Evolutionary conservation across 2,329 filamentous ascomycete genomes (phyloP).

Genomic region (Neofusicoccum kwambonambiense): DNA sequence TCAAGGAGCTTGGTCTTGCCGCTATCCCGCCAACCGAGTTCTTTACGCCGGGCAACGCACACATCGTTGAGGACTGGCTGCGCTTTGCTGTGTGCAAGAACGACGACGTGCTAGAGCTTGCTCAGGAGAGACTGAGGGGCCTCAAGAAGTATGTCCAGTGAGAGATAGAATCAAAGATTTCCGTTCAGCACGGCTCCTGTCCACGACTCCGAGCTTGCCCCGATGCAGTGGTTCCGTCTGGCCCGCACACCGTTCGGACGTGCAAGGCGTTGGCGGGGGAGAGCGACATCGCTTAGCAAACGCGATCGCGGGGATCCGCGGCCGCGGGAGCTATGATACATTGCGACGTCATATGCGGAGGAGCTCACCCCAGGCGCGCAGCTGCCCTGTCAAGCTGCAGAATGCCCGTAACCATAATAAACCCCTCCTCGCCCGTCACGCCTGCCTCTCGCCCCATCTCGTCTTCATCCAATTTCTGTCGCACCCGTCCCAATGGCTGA

Average conservation of each 20-base stretch:
- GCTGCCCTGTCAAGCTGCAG: constrained; percentile 5
- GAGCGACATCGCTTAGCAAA: not conserved
- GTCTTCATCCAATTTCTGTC: not conserved
- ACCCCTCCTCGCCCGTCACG: constrained; percentile 2
- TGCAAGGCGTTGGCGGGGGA: no score
- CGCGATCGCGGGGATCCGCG: not conserved
- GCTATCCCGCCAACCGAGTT: constrained; percentile 97
- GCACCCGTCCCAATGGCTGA: constrained; percentile 16
- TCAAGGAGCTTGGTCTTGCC: constrained; percentile 92
- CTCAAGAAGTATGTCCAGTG: constrained; percentile 30
- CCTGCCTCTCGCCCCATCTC: not conserved
- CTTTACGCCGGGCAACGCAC: constrained; percentile 80
- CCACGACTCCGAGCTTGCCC: not conserved
- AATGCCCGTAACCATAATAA: not conserved
- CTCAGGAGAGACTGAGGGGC: constrained; percentile 50
- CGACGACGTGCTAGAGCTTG: constrained; percentile 66
- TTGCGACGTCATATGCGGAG: constrained; percentile 15
- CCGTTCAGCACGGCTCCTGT: constrained; percentile 34
- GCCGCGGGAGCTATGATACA: constrained; percentile 17
- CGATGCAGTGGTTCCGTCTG: not conserved
- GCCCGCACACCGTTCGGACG: no score
- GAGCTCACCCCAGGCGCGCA: constrained; percentile 10
- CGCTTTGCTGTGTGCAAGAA: constrained; percentile 96
- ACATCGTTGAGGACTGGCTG: constrained; percentile 88
- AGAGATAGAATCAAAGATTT: constrained; percentile 37